Conservation (phyloP, 2,329 filamentous ascomycete genomes). For the Coniochaeta pulveracea region DNA sequence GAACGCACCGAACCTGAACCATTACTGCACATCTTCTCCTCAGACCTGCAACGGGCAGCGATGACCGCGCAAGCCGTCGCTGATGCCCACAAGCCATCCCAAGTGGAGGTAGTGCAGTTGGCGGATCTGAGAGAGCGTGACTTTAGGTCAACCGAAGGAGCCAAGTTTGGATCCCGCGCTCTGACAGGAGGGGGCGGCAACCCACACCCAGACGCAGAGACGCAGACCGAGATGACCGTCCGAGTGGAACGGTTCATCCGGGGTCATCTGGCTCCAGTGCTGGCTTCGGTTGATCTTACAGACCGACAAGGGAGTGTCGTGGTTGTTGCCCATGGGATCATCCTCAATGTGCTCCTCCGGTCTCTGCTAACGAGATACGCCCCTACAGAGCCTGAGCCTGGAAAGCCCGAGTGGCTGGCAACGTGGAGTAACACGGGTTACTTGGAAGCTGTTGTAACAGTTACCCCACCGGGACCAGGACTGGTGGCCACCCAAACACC, state of each 20-base stretch:
- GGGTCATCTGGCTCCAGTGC: slow-evolving; percentile 46
- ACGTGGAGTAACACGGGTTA: slow-evolving; percentile 45
- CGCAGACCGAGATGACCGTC: slow-evolving; percentile 50
- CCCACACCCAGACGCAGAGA: slow-evolving; percentile 48
- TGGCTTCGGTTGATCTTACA: slow-evolving; percentile 21
- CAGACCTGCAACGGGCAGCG: slow-evolving; percentile 62
- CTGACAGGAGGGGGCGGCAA: slow-evolving; percentile 13
- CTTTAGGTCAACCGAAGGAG: slow-evolving; percentile 62
- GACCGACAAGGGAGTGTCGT: slow-evolving; percentile 35
- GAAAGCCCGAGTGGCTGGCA: slow-evolving; percentile 15
- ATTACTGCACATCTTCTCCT: slow-evolving; percentile 62
- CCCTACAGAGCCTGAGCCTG: slow-evolving; percentile 9
- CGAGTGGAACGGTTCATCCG: slow-evolving; percentile 59
- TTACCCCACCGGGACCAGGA: background rate
- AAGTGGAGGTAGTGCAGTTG: slow-evolving; percentile 22
- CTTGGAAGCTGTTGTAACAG: slow-evolving; percentile 18
- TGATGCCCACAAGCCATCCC: slow-evolving; percentile 23
- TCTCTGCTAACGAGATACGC: slow-evolving; percentile 46
- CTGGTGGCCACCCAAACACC: slow-evolving; percentile 5
- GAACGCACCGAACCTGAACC: slow-evolving; percentile 14
- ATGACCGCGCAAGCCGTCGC: slow-evolving; percentile 59
- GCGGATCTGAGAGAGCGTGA: slow-evolving; percentile 58
- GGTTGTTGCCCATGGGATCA: slow-evolving; percentile 74
- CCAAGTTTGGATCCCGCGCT: slow-evolving; percentile 33
- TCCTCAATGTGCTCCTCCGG: slow-evolving; percentile 59